Conservation (phyloP, 2,329 filamentous ascomycete genomes). For the Venturia carpophila region DNA sequence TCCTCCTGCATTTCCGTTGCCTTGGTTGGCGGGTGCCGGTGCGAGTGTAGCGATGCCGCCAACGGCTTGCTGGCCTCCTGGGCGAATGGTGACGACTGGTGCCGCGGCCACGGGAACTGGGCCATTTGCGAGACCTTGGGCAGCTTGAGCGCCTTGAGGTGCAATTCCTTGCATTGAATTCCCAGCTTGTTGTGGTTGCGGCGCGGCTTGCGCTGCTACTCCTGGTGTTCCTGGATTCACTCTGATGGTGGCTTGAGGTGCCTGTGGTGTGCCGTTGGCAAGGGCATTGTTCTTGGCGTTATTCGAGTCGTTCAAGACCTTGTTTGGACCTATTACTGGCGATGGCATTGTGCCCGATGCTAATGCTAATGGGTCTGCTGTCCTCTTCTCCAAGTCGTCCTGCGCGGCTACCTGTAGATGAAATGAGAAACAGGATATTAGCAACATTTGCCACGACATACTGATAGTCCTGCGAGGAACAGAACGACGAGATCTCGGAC, state of each 20-base stretch:
- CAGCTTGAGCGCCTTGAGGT: conserved; percentile 13
- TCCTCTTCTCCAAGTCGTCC: not conserved
- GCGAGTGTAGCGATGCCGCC: conserved; percentile 5
- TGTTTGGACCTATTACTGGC: not conserved
- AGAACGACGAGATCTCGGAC: not conserved
- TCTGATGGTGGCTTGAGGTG: conserved; percentile 6
- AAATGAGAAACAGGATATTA: not conserved
- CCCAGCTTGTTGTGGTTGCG: conserved; percentile 3
- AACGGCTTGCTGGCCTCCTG: conserved; percentile 14
- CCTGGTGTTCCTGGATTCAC: conserved; percentile 4
- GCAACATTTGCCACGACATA: not conserved
- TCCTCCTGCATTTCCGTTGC: conserved; percentile 10
- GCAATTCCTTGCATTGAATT: not conserved
- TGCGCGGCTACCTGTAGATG: not conserved
- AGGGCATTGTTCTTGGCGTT: conserved; percentile 7
- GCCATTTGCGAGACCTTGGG: conserved; percentile 12
- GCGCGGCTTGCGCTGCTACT: not conserved
- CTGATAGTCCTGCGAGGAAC: conserved; percentile 1
- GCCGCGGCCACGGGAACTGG: not conserved
- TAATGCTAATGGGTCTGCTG: conserved; percentile 3
- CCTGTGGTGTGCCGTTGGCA: conserved; percentile 8
- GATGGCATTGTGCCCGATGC: not conserved
- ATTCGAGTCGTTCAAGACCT: conserved; percentile 1
- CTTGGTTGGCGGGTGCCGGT: conserved; percentile 12
- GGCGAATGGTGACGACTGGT: not conserved